Base-by-base conservation (phyloP, 768 basidiomycete genomes). In the Mrakia hoshinonis region DNA sequence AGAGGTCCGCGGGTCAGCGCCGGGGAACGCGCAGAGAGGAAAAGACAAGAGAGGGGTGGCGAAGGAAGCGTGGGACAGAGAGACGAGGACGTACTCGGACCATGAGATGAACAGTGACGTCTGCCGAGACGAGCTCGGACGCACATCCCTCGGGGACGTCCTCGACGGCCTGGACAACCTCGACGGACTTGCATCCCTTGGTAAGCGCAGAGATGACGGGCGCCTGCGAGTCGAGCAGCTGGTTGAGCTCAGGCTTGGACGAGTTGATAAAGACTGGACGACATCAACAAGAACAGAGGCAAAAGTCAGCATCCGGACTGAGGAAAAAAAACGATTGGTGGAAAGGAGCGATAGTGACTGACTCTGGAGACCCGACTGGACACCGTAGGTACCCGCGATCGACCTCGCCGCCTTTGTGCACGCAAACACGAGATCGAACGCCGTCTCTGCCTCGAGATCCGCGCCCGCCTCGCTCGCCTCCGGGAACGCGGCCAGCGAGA, bases 131-230 rank as follows among this genome's bases (percentile, higher is more conserved):
- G 31, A 90, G 85, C 52, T 86, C 84, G 3, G 90, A 89, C 9
- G 92, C 94, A 78, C 92, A 96, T 22, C 96, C 94, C 9, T 85
- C 84, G 0, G 94, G 92, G 61, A 97, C 84, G n/a, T 90, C 87
- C 24, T 79, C 80, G 29, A 85, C 75, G 20, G 85, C 82, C 24
- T 85, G 83, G 15, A 93, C 84, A 69, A 96, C 85, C 72, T 84
- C 83, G 31, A 86, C 86, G 63, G 83, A 85, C 77, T 89, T 90
- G 81, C 90, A 89, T 15, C 92, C 92, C 80, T 98, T 99, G 72
- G 87, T 90, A 43, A 99, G 83, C 20, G 89, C 84, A 10, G 85
- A 81, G 73, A 97, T 88, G 12, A 92, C 92, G 0, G 86, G 79
- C 2, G 84, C 76, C 77, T 97, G 92, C 0, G 86, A 83, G 74